Evolutionary conservation across 2,329 filamentous ascomycete species (phyloP).

Genomic region (Verruconis gallopava): DNA sequence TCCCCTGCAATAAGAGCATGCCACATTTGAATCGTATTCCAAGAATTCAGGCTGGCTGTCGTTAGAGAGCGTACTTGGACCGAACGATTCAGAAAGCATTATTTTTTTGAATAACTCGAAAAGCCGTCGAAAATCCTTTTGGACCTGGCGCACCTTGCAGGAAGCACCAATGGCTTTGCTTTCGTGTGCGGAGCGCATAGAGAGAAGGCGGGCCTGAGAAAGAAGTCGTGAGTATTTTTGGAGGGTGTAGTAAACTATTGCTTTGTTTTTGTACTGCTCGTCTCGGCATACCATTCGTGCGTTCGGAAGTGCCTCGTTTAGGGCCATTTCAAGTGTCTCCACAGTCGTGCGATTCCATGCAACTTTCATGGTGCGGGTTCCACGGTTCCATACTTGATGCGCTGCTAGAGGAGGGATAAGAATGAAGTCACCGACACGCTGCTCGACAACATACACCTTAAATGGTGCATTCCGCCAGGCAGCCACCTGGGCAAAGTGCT

Average conservation of each 20-base stretch:
- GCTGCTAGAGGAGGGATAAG: slow-evolving; percentile 84
- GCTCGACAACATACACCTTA: slow-evolving; percentile 83
- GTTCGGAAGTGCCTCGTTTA: slow-evolving; percentile 77
- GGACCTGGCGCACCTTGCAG: slow-evolving; percentile 53
- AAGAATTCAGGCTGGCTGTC: slow-evolving; percentile 64
- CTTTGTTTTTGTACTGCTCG: slow-evolving; percentile 98
- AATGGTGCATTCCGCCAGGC: slow-evolving; percentile 94
- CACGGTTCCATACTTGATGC: slow-evolving; percentile 97
- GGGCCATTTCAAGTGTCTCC: slow-evolving; percentile 75
- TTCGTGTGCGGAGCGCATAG: slow-evolving; percentile 30
- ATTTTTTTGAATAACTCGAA: slow-evolving; percentile 68
- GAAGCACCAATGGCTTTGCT: slow-evolving; percentile 25
- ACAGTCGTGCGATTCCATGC: slow-evolving; percentile 95
- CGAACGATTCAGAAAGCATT: slow-evolving; percentile 76
- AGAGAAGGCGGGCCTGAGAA: slow-evolving; percentile 44
- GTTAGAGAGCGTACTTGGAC: slow-evolving; percentile 44
- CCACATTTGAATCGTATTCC: slow-evolving; percentile 79
- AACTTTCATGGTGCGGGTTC: slow-evolving; percentile 90
- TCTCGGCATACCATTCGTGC: slow-evolving; percentile 87
- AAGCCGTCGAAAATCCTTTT: slow-evolving; percentile 68
- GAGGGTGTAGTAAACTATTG: slow-evolving; percentile 80
- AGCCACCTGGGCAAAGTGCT: slow-evolving; percentile 90
- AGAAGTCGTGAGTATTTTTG: slow-evolving; percentile 57
- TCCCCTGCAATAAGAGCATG: slow-evolving; percentile 86
- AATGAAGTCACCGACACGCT: slow-evolving; percentile 82